Conservation (phyloP, 345 rosid species). For the Boechera divaricarpa region DNA sequence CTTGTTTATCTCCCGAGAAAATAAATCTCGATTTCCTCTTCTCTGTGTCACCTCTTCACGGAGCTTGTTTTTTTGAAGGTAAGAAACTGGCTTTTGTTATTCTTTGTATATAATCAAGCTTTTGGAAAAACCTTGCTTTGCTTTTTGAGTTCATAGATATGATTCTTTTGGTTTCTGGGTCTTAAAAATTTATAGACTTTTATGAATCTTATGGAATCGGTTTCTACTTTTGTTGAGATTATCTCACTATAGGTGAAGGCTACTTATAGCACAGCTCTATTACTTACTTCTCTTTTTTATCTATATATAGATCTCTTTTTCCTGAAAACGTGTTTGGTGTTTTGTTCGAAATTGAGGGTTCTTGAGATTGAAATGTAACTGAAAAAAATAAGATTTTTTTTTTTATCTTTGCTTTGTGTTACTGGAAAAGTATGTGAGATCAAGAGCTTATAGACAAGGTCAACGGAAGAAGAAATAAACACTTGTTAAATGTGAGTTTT, state of each 20-base stretch:
- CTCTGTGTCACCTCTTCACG: constrained; percentile 20
- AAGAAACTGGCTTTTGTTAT: background rate
- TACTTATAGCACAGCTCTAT: constrained; percentile 33
- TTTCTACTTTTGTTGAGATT: constrained; percentile 32
- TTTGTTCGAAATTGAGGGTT: constrained; percentile 33
- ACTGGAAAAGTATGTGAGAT: constrained; percentile 31
- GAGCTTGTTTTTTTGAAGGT: constrained; percentile 40
- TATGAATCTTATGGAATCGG: constrained; percentile 29
- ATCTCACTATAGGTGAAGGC: constrained; percentile 32
- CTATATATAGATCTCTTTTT: constrained; percentile 40
- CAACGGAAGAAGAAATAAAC: constrained; percentile 33
- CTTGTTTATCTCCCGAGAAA: constrained; percentile 37
- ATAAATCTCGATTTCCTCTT: constrained; percentile 31
- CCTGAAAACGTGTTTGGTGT: constrained; percentile 25
- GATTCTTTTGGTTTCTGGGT: constrained; percentile 34
- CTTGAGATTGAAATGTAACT: constrained; percentile 31
- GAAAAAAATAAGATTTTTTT: background rate
- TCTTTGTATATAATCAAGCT: constrained; percentile 15
- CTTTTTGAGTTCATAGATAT: constrained; percentile 27
- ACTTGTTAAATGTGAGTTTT: constrained; percentile 20
- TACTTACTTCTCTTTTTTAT: constrained; percentile 16
- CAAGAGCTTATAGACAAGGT: constrained; percentile 34
- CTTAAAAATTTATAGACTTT: constrained; percentile 9
- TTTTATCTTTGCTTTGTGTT: constrained; percentile 14
- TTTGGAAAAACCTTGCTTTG: constrained; percentile 10